Conservation (phyloP, 495 filamentous ascomycete species). For the Aspergillus diversus region DNA sequence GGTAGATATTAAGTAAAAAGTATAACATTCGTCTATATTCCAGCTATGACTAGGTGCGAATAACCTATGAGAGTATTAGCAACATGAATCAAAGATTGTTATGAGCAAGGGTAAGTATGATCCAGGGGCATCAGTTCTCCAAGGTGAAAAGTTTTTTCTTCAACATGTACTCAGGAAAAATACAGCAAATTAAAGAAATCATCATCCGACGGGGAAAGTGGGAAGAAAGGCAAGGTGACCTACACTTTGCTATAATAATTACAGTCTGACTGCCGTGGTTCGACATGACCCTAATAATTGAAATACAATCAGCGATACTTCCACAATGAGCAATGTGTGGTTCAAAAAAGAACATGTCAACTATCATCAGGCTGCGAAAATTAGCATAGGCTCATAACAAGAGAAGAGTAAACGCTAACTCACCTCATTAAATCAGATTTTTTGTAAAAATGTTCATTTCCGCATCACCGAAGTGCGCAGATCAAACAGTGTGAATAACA, state of each 20-base stretch:
- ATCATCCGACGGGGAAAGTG: slow-evolving; percentile 53
- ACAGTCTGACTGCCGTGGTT: slow-evolving; percentile 14
- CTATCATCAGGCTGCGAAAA: slow-evolving; percentile 48
- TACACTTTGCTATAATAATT: slow-evolving; percentile 23
- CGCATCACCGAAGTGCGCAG: slow-evolving; percentile 49
- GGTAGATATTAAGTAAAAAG: background rate
- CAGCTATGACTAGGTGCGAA: background rate
- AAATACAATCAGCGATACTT: slow-evolving; percentile 37
- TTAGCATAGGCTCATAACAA: slow-evolving; percentile 42
- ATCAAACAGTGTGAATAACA: slow-evolving; percentile 99
- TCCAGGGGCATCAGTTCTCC: slow-evolving; percentile 77
- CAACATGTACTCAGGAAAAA: slow-evolving; percentile 77
- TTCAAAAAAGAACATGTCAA: slow-evolving; percentile 41
- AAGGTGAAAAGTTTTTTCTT: slow-evolving; percentile 83
- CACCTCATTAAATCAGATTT: slow-evolving; percentile 99
- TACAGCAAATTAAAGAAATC: slow-evolving; percentile 75
- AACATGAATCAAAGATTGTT: slow-evolving; percentile 23
- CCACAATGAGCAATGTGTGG: slow-evolving; percentile 32
- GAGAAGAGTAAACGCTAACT: slow-evolving; percentile 30
- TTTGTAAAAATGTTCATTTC: slow-evolving; percentile 82
- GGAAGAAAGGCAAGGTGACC: slow-evolving; percentile 26
- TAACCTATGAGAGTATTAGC: slow-evolving; percentile 16
- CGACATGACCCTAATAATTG: slow-evolving; percentile 27
- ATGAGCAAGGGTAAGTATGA: slow-evolving; percentile 17
- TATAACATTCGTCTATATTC: slow-evolving; percentile 12